phyloP scores from a whole-genome alignment of 495 filamentous ascomycete genomes.

The Cudoniella acicularis region DNA sequence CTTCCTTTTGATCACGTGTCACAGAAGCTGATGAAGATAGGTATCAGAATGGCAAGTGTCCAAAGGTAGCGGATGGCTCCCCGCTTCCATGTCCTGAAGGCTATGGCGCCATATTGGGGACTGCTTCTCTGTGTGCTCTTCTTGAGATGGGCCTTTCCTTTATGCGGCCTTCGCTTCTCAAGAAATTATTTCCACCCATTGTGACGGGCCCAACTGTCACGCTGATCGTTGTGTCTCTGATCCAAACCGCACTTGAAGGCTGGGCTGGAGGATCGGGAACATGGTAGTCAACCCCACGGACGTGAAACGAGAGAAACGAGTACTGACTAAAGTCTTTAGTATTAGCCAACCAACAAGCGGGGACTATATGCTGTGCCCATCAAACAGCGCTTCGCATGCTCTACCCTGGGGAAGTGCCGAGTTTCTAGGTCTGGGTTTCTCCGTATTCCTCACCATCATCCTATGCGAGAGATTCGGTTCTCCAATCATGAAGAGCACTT shows the following conservation, averaged over 20 bases:
- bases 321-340: no score
- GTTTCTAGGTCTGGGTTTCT: constrained; percentile 87
- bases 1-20: no score
- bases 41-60: constrained; percentile 79
- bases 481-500: constrained; percentile 55
- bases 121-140: constrained; percentile 63
- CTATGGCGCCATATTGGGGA: constrained; percentile 83
- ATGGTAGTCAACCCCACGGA: no score
- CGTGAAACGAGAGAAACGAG: no score
- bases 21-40: no score
- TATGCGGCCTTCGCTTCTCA: constrained; percentile 62
- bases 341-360: constrained; percentile 48
- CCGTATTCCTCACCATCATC: constrained; percentile 87
- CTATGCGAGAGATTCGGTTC: constrained; percentile 80
- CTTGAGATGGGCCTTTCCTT: constrained; percentile 73
- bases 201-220: constrained; percentile 85
- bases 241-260: constrained; percentile 72
- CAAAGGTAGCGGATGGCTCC: constrained; percentile 56
- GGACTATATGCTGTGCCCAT: constrained; percentile 64
- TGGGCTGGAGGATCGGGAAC: constrained; percentile 77
- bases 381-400: constrained; percentile 69
- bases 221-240: constrained; percentile 71
- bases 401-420: constrained; percentile 85
- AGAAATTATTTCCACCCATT: constrained; percentile 81
- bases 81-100: constrained; percentile 76